Evolutionary conservation across 2,329 filamentous ascomycete genomes (phyloP).

Genomic region (Fusarium fracticaudum): DNA sequence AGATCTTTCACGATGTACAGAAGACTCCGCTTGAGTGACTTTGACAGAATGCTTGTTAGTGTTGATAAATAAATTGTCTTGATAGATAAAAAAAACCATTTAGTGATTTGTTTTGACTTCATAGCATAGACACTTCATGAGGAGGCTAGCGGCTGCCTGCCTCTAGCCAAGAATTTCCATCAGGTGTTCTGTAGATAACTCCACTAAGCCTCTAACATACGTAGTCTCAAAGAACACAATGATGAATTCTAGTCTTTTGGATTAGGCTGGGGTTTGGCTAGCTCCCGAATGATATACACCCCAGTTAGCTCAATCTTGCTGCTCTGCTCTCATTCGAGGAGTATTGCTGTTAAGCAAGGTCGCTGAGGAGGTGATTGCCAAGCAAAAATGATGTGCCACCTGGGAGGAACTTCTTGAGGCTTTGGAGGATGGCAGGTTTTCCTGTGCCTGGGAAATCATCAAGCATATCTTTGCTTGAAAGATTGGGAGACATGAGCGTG

Average conservation of each 20-base stretch:
- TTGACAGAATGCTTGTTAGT: neutral
- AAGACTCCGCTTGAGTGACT: neutral
- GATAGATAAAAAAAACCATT: neutral
- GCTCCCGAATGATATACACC: neutral
- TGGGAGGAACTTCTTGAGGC: no score
- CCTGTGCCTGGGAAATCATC: no score
- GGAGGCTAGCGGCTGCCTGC: neutral
- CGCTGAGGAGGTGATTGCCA: no score
- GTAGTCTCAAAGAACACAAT: neutral
- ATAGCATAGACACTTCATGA: no score
- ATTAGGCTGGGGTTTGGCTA: neutral
- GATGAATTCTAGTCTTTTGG: neutral
- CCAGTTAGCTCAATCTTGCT: neutral
- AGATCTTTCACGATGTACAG: neutral
- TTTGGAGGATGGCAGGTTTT: no score
- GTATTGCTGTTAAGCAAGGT: no score
- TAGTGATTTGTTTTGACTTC: no score
- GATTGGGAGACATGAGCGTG: no score
- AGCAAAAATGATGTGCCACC: no score
- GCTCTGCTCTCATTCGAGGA: neutral
- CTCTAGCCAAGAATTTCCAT: neutral
- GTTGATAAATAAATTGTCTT: neutral
- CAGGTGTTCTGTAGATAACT: neutral
- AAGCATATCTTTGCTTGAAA: no score
- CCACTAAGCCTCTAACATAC: neutral